A percentile compares a stretch with the other conserved stretches of the same genome.
These are phyloP conservation scores for Colletotrichum sp. DNA, from an alignment of 2,329 filamentous ascomycete species.

Conservation along the genomic window DNA sequence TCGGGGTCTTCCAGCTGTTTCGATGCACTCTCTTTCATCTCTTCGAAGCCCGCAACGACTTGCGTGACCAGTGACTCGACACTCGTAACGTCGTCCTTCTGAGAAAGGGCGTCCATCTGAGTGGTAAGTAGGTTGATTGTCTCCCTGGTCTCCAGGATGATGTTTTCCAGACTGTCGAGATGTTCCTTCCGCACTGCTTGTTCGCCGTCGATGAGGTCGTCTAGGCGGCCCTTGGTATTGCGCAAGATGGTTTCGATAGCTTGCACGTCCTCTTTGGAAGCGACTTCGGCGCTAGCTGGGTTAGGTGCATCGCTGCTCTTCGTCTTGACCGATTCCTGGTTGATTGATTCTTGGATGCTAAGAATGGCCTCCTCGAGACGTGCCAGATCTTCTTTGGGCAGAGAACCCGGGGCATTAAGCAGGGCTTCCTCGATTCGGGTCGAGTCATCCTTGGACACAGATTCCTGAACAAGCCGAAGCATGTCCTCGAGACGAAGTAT, in stretches of 20 bases:
- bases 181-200: conserved; percentile 72
- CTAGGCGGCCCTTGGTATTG: conserved; percentile 87
- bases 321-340: conserved; percentile 57
- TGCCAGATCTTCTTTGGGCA: conserved; percentile 48
- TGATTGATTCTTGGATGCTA: conserved; percentile 55
- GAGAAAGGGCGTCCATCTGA: conserved; percentile 72
- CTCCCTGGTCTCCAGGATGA: conserved; percentile 77
- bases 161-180: conserved; percentile 67
- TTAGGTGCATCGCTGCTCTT: conserved; percentile 17
- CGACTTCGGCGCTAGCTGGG: conserved; percentile 47
- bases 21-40: conserved; percentile 66
- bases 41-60: conserved; percentile 76
- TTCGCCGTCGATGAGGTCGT: conserved; percentile 78
- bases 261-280: conserved; percentile 83
- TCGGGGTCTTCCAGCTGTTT: conserved; percentile 63
- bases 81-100: conserved; percentile 78
- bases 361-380: conserved; percentile 56
- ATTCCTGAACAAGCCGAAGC: conserved; percentile 39
- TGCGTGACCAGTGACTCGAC: conserved; percentile 83
- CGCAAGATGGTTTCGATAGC: conserved; percentile 89
- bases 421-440: conserved; percentile 56
- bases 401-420: conserved; percentile 48
- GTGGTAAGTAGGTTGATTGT: conserved; percentile 69
- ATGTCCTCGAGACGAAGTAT: conserved; percentile 49
- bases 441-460: conserved; percentile 14